Evolutionary conservation across 2,329 filamentous ascomycete species (phyloP), one percentile per base, ranked within the genome.

Genomic region (Fusarium sp.): DNA sequence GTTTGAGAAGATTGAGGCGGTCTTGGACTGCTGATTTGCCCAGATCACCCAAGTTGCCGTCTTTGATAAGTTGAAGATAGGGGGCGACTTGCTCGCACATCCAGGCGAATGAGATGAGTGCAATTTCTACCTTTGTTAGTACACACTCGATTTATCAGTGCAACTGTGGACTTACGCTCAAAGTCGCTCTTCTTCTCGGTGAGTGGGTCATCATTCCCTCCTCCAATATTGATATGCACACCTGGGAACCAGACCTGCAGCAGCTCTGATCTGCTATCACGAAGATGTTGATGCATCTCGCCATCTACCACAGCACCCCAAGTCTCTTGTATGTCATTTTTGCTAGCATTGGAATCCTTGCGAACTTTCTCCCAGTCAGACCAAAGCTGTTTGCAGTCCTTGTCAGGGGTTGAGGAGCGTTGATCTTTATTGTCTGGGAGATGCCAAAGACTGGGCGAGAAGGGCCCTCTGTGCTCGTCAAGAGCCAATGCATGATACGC

Each of bases 401-500:
- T 71, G 8, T 22, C 40, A 30, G 57, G 65, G 9, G 61, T 49
- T 11, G 45, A 33, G 6, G 47, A 49, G 7, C 44, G 40, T 11
- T 61, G 40, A 1, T 66, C 49, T 19, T 45, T 56, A 11, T 70
- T 40, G 17, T 53, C 33, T 27, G 71, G 66, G 20, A 53, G 56
- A 41, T 77, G 68, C 76, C 76, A 79, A 11, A 79, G 65, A 1
- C 73, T 73, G 1, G 75, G 75, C 0, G 68, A 59, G 43, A 78
- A 79, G 1, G 76, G 67, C 1, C 53, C 68, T 2, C 85, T 79
- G 44, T 80, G 80, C 66, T 87, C 85, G 46, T 87, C 85, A 0
- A 87, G 77, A 3, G 84, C 84, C 0, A 87, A 75, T 1, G 84
- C 85, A 44, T 87, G 85, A 62, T 86, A 87, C 2, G 85, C 85